A percentile compares a stretch with the other conserved stretches of the same genome.
Conservation (phyloP, 306 rosid species). For the Luffa aegyptiaca region DNA sequence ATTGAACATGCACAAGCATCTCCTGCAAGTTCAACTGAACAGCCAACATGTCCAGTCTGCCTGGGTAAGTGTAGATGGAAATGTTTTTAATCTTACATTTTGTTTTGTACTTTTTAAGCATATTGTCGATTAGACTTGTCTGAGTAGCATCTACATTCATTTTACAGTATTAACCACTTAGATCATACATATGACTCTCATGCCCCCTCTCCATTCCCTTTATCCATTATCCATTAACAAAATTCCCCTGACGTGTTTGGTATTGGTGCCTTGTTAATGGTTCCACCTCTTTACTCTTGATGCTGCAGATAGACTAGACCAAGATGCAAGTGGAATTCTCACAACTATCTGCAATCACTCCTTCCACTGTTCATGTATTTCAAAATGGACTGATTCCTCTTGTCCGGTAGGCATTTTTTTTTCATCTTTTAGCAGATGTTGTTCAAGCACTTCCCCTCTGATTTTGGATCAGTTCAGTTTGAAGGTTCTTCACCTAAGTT, state of each 20-base stretch:
- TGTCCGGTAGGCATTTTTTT: slow-evolving; percentile 68
- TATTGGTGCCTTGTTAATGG: neutral
- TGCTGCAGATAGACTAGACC: slow-evolving; percentile 77
- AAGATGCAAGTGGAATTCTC: slow-evolving; percentile 76
- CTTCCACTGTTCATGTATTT: slow-evolving; percentile 89
- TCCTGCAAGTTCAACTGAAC: slow-evolving; percentile 60
- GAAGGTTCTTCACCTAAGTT: neutral
- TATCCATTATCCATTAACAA: neutral
- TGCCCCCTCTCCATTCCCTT: neutral
- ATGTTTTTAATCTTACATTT: neutral
- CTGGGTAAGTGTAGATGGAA: slow-evolving; percentile 31
- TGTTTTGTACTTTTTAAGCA: neutral
- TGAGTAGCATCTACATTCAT: neutral
- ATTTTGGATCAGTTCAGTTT: neutral
- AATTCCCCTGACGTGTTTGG: neutral
- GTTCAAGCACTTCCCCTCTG: neutral
- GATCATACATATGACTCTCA: neutral
- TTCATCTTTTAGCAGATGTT: neutral
- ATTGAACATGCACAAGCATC: slow-evolving; percentile 78
- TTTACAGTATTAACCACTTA: neutral
- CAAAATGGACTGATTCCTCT: slow-evolving; percentile 93
- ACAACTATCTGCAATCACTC: slow-evolving; percentile 98
- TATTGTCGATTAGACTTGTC: neutral
- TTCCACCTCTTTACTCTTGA: slow-evolving; percentile 6
- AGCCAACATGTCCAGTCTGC: slow-evolving; percentile 88